Conservation (phyloP, 164 flowering plant genomes). For the Chimonanthus praecox region DNA sequence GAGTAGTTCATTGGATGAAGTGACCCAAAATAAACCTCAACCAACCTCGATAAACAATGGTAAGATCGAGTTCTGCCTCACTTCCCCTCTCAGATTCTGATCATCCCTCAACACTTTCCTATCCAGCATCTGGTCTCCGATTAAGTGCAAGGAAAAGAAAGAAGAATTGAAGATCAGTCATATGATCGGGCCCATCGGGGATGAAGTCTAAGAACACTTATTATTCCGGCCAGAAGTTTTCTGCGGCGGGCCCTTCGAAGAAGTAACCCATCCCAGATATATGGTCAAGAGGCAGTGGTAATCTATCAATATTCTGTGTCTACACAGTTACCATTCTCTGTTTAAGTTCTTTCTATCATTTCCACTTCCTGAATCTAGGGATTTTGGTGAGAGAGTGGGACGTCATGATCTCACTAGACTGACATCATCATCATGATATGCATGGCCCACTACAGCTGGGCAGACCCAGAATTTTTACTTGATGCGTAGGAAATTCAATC, state of each 20-base stretch:
- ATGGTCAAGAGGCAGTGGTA: neutral
- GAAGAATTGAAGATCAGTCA: neutral
- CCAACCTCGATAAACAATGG: too few relatives aligned
- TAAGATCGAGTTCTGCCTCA: too few relatives aligned
- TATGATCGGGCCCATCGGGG: neutral
- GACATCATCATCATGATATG: constrained; percentile 10
- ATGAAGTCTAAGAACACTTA: neutral
- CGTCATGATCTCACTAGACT: constrained; percentile 9
- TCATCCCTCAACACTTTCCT: too few relatives aligned
- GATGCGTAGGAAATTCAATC: too few relatives aligned
- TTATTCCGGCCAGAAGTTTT: too few relatives aligned
- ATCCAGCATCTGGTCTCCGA: neutral
- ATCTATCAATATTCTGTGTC: neutral
- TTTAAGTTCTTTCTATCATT: neutral
- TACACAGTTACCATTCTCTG: neutral
- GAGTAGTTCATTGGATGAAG: too few relatives aligned
- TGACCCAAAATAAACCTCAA: too few relatives aligned
- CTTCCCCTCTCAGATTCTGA: too few relatives aligned
- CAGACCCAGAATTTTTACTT: too few relatives aligned
- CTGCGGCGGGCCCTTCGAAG: too few relatives aligned
- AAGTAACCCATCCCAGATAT: too few relatives aligned
- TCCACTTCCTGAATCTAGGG: neutral
- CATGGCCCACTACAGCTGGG: constrained; percentile 1
- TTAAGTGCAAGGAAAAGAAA: neutral
- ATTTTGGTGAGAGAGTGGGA: neutral